phyloP scores from a whole-genome alignment of 2,329 filamentous ascomycete species.

The Niveomyces coronatus region DNA sequence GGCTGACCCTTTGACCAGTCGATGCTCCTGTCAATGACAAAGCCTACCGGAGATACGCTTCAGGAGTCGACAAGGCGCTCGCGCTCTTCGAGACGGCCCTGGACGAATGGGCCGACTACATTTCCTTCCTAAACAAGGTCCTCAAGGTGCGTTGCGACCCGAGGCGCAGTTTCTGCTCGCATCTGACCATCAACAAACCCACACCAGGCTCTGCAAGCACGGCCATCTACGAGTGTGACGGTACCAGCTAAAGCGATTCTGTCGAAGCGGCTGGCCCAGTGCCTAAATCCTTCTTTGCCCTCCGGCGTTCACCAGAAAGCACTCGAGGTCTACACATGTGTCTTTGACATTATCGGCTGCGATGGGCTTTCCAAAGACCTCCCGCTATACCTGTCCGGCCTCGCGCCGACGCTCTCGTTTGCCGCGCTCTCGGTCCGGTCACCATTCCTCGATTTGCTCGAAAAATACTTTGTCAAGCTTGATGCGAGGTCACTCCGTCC shows the following conservation, averaged over 20 bases:
- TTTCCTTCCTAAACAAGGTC: slow-evolving; percentile 85
- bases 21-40: slow-evolving; percentile 51
- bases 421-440: slow-evolving; percentile 86
- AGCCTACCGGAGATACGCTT: slow-evolving; percentile 77
- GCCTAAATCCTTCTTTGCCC: slow-evolving; percentile 82
- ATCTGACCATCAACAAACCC: too few relatives aligned
- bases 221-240: slow-evolving; percentile 57
- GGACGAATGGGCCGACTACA: slow-evolving; percentile 99
- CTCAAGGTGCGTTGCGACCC: slow-evolving; percentile 55
- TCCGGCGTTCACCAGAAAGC: slow-evolving; percentile 97
- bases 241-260: slow-evolving; percentile 77
- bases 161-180: too few relatives aligned
- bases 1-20: slow-evolving; percentile 28
- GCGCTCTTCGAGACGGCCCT: slow-evolving; percentile 84
- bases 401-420: slow-evolving; percentile 84
- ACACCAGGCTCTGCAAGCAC: slow-evolving; percentile 88
- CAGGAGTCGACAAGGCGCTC: slow-evolving; percentile 76
- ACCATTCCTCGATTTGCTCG: slow-evolving; percentile 73
- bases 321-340: slow-evolving; percentile 82
- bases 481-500: slow-evolving; percentile 65
- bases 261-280: slow-evolving; percentile 88
- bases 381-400: slow-evolving; percentile 77
- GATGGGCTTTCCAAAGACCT: slow-evolving; percentile 75
- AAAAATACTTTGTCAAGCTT: slow-evolving; percentile 66
- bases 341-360: slow-evolving; percentile 77